phyloP scores from a whole-genome alignment of 306 rosid species.

The Hippophae gyantsensis region DNA sequence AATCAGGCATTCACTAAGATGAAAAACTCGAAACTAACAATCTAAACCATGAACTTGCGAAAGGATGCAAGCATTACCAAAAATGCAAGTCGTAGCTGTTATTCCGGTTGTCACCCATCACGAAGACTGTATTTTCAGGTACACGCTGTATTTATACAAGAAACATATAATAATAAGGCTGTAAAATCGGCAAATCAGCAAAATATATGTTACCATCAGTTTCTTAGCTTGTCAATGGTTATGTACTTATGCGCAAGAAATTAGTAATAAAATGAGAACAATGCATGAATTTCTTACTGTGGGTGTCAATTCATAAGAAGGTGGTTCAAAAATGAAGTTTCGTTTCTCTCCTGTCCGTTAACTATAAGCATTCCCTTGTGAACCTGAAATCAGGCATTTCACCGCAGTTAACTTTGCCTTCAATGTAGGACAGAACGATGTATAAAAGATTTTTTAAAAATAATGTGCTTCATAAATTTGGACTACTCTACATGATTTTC shows the following conservation, averaged over 20 bases:
- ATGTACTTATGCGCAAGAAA: not conserved
- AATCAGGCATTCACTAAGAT: not conserved
- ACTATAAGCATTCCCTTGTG: slow-evolving; percentile 77
- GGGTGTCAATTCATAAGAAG: slow-evolving; percentile 73
- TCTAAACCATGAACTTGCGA: too few species aligned
- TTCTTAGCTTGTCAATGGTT: not conserved
- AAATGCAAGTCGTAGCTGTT: slow-evolving; percentile 96
- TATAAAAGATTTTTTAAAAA: too few species aligned
- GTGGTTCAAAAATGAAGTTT: slow-evolving; percentile 71
- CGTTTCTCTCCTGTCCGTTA: slow-evolving; percentile 86
- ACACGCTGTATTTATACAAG: slow-evolving; percentile 46
- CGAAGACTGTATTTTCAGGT: slow-evolving; percentile 75
- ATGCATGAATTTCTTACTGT: slow-evolving; percentile 38
- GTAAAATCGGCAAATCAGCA: not conserved
- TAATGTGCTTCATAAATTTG: too few species aligned
- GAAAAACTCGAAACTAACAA: not conserved
- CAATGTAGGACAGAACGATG: too few species aligned
- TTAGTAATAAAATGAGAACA: not conserved
- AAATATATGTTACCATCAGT: not conserved
- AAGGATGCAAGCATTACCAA: slow-evolving; percentile 38
- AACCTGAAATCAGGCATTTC: slow-evolving; percentile 45
- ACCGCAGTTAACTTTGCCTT: not conserved
- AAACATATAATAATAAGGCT: slow-evolving; percentile 9
- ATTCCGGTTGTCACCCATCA: slow-evolving; percentile 98
- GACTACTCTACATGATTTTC: not conserved